Base-by-base conservation (phyloP, 2,329 filamentous ascomycete genomes). In the Curvularia sp. region DNA sequence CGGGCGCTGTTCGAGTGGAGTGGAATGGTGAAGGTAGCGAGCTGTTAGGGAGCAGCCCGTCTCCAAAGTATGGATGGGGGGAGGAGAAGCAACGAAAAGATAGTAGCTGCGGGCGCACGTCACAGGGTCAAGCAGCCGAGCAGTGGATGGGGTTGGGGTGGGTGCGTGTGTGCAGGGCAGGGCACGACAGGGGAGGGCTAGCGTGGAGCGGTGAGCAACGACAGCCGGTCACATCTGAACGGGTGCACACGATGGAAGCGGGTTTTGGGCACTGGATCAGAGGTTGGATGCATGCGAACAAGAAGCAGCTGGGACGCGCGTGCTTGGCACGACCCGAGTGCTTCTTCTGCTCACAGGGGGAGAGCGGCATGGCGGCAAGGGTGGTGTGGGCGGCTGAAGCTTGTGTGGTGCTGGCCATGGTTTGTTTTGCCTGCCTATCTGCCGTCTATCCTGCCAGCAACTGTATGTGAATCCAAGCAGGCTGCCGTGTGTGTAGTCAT, bases 21-120 rank as follows among this genome's bases (percentile, higher is more conserved):
- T 87, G 91, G 86, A 97, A 97, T 97, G 81, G 87, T 97, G 92
- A 84, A 82, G 72, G 75, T 61, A 56, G 67, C 66, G 77, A 84
- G 90, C 91, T 93, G 90, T 85, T 64, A 67, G 68, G 73, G 75
- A 78, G 75, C 74, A 77, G 75, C 74, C 73, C 66, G 58, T 70
- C 72, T 75, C 73, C 70, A 68, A 57, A 49, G 62, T 59, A 55
- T 65, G 63, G 61, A 62, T 62, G 57, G 65, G 31, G 31, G 12
- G 58, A 62, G 65, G 60, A 63, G 59, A 63, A 65, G 51, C 59
- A 60, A 61, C 56, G 62, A 71, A 65, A 66, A 62, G 60, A 67
- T 15, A 5, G 31, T 57, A 65, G 68, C 59, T 55, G 65, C 46
- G 55, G 60, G 62, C 62, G 70, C 67, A 73, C 71, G 73, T 72